Evolutionary conservation across 2,329 filamentous ascomycete species (phyloP), one percentile per base, ranked within the genome.

Genomic region (Paramyrothecium roridum): DNA sequence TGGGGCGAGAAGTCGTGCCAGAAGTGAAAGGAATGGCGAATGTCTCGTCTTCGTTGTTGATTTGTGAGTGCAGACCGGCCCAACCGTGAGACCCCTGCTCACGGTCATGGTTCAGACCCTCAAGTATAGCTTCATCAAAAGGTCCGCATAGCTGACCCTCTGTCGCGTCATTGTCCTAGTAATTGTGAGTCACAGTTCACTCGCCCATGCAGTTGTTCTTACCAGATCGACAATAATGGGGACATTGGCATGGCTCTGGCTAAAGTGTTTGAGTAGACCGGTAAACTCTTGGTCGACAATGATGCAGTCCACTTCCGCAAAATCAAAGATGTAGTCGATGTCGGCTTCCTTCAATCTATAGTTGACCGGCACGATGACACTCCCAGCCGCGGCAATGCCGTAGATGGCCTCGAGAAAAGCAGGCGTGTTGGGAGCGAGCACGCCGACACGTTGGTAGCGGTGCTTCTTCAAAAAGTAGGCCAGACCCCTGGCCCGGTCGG

Each of bases 11-110:
- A 0, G 95, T 98, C 1, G 95, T 98, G 3, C 93, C 93, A 26
- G 89, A 95, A 0, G 95, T 99, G 70, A 98, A 98, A 1, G 93
- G 91, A 54, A 99, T 85, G 3, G 93, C 91, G 57, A 98, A 82
- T 62, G 91, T 82, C 57, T 85, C 86, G 61, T 96, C 88, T 70
- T 99, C 95, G 63, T 91, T 81, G 1, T 80, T 76, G 3, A 83
- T 82, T 61, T 92, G 87, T 2, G 84, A 80, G 58, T 90, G 81
- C 22, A 98, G 80, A 1, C 84, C 90, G 16, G 79, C 80, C 93
- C 95, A 99, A 21, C 90, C 91, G 50, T 83, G 81, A 26, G 67
- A 70, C 2, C 89, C 90, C 7, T 76, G 81, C n/a, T 82, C 75
- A 2, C 69, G 69, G 69, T 98, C 95, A 69, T 89, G 81, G 43